These are phyloP conservation scores for Chaetomium tenue DNA, from an alignment of 495 filamentous ascomycete genomes.

Conservation along the genomic window DNA sequence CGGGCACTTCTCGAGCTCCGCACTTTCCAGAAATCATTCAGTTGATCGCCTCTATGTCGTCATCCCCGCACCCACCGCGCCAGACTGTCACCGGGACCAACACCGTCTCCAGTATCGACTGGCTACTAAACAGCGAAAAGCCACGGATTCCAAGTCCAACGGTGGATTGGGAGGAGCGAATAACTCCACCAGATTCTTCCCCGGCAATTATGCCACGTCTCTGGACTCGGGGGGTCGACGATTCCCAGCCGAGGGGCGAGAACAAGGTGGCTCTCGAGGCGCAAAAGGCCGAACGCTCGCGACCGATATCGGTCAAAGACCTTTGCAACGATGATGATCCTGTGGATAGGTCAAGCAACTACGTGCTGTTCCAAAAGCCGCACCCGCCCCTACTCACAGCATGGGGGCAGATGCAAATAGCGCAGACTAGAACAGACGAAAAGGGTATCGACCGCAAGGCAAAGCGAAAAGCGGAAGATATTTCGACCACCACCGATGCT, in stretches of 20 bases:
- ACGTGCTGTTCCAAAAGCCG: neutral
- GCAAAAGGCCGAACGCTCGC: conserved; percentile 2
- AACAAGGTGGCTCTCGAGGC: conserved; percentile 29
- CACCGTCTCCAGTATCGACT: neutral
- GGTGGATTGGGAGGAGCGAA: neutral
- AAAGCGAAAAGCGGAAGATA: conserved; percentile 40
- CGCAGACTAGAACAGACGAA: too few relatives aligned
- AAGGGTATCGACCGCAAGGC: neutral
- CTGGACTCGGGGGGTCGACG: conserved; percentile 42
- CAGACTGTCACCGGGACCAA: neutral
- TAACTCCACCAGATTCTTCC: neutral
- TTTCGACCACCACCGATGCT: conserved; percentile 33
- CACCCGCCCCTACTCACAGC: neutral
- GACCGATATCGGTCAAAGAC: conserved; percentile 15
- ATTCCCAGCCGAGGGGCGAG: conserved; percentile 41
- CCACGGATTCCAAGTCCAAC: neutral
- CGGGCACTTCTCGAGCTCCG: neutral
- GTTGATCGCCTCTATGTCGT: neutral
- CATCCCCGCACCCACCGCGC: neutral
- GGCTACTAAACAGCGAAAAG: conserved; percentile 1
- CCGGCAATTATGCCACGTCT: conserved; percentile 29
- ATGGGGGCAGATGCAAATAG: too few relatives aligned
- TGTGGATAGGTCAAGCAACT: neutral
- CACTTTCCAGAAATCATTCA: neutral
- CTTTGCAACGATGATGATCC: conserved; percentile 21